Conservation (phyloP, 805 yeast species). For the Pichia manshurica region DNA sequence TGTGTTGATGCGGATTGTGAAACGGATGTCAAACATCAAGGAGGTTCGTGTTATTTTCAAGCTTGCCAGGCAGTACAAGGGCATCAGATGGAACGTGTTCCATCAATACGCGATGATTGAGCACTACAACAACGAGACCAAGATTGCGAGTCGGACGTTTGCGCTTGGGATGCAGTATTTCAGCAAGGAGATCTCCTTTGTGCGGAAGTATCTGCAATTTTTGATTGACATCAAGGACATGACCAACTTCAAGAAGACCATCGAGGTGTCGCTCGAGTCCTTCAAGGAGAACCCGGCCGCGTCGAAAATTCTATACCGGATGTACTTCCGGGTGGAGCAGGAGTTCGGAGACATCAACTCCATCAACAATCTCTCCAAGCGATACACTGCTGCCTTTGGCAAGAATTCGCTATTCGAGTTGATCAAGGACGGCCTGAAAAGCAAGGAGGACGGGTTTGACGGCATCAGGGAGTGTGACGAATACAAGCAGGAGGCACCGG, state of each 20-base stretch:
- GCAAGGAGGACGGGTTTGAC: slow-evolving; percentile 1
- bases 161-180: slow-evolving; percentile 65
- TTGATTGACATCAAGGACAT: slow-evolving; percentile 62
- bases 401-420: slow-evolving; percentile 38
- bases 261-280: slow-evolving; percentile 69
- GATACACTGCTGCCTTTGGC: slow-evolving; percentile 64
- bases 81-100: slow-evolving; percentile 67
- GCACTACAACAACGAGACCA: slow-evolving; percentile 56
- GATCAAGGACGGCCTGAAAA: slow-evolving; percentile 2
- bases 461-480: slow-evolving; percentile 1
- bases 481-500: not conserved
- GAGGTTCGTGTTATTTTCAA: slow-evolving; percentile 72
- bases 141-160: slow-evolving; percentile 69
- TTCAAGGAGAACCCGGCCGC: slow-evolving; percentile 33
- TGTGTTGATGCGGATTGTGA: slow-evolving; percentile 63
- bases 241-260: slow-evolving; percentile 68
- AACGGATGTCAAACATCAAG: slow-evolving; percentile 40
- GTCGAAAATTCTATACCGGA: slow-evolving; percentile 44
- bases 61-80: slow-evolving; percentile 57
- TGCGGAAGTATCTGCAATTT: slow-evolving; percentile 66
- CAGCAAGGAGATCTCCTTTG: slow-evolving; percentile 50
- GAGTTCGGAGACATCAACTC: slow-evolving; percentile 65
- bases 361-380: slow-evolving; percentile 56
- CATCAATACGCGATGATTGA: slow-evolving; percentile 82
- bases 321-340: slow-evolving; percentile 63